Evolutionary conservation across 192 early-diverging fungal genomes (phyloP).

Genomic region (Coemansia sp.): DNA sequence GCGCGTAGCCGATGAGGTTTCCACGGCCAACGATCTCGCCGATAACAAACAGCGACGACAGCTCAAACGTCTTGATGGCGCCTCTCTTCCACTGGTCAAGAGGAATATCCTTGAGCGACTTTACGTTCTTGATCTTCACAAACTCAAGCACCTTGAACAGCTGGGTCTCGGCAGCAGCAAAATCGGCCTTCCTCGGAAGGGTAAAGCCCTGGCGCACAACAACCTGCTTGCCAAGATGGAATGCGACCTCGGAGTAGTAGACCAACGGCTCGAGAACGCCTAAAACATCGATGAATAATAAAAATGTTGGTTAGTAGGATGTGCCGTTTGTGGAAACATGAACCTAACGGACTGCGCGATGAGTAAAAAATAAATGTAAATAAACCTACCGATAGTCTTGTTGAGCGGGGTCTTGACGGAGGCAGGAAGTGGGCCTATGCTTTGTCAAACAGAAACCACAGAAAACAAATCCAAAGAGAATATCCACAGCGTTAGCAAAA

Average conservation of each 20-base stretch:
- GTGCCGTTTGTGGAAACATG: not conserved
- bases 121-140: conserved; percentile 44
- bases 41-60: conserved; percentile 46
- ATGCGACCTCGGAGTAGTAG: conserved; percentile 53
- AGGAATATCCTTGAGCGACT: conserved; percentile 49
- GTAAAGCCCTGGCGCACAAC: conserved; percentile 46
- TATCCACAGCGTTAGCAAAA: not conserved
- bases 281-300: not conserved
- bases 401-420: conserved; percentile 41
- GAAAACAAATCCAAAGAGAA: not conserved
- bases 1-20: conserved; percentile 52
- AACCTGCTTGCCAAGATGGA: conserved; percentile 49
- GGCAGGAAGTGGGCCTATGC: conserved; percentile 41
- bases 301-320: not conserved
- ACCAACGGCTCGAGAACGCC: conserved; percentile 31
- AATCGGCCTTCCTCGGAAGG: conserved; percentile 47
- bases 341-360: not conserved
- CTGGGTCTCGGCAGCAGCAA: conserved; percentile 47
- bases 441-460: not conserved
- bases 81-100: conserved; percentile 48
- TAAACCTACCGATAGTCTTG: conserved; percentile 37
- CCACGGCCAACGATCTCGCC: conserved; percentile 50
- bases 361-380: not conserved
- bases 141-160: conserved; percentile 53
- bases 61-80: conserved; percentile 53